A percentile compares a stretch with the other conserved stretches of the same genome.
These are phyloP conservation scores for Tothia fuscella DNA, from an alignment of 2,329 filamentous ascomycete species.

Conservation along the genomic window DNA sequence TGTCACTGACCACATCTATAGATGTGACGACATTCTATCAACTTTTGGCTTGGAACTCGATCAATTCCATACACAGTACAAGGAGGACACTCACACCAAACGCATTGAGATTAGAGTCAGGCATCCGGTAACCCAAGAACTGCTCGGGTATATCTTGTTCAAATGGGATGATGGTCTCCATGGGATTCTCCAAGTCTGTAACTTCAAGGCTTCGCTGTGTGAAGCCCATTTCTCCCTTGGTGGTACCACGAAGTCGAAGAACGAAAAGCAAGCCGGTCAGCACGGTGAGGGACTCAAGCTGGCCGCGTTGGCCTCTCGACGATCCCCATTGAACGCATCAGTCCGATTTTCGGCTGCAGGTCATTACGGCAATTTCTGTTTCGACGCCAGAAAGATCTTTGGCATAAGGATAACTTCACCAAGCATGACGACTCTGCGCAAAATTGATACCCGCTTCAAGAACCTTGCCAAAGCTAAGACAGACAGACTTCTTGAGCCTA, in stretches of 20 bases:
- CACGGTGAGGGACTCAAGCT: constrained; percentile 18
- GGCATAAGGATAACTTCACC: not conserved
- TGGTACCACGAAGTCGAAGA: constrained; percentile 12
- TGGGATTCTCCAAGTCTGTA: not conserved
- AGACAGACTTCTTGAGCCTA: not conserved
- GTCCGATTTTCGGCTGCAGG: not conserved
- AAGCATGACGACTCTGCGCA: not conserved
- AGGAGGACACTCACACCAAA: not conserved
- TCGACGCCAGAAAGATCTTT: not conserved
- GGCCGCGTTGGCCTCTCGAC: constrained; percentile 12
- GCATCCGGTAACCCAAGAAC: not conserved
- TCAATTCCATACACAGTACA: not conserved
- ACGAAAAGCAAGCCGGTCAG: constrained; percentile 14
- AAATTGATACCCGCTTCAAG: not conserved
- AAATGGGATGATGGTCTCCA: not conserved
- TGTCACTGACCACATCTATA: not conserved
- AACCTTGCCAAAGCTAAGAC: not conserved
- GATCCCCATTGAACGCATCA: constrained; percentile 10
- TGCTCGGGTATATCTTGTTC: not conserved
- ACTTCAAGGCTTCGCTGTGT: not conserved
- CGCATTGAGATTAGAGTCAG: not conserved
- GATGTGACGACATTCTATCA: not conserved
- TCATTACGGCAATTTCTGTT: not conserved
- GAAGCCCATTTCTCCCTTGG: constrained; percentile 12
- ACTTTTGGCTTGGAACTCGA: not conserved